Base-by-base conservation (phyloP, 805 yeast genomes). In the Candida adriatica region DNA sequence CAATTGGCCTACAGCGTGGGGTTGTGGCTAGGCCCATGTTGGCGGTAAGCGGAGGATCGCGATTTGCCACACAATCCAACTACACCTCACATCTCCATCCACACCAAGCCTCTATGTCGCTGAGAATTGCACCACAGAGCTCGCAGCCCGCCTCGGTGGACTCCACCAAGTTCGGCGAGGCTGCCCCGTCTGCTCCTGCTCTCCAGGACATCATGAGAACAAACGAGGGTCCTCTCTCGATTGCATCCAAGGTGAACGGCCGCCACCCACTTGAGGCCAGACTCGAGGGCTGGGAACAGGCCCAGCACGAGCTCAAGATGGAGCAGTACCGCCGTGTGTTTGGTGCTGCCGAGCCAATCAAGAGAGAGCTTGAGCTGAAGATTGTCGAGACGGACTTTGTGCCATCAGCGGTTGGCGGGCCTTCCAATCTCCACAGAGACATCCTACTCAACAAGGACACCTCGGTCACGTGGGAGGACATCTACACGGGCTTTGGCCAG, bases 281-380 rank as follows among this genome's bases (percentile, higher is more conserved):
- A 45, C 58, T 92, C 23, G 58, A 62, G 34, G 70, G 75, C 48
- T 92, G 96, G 96, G 94, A 87, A 16, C 62, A 66, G 26, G 79
- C 80, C 9, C 87, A 86, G 50, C 70, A 70, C 20, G 75, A 75
- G 18, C 63, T 79, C 43, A 76, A 75, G 48, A 49, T 88, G 63
- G 92, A 87, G 53, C 75, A 75, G 38, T 79, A 83, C 58, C 73
- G 94, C 53, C 73, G 94, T 44, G 61, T 83, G 13, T 87, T 82
- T 56, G 98, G 98, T 11, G 75, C 90, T 29, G 96, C 92, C 8
- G 97, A 84, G 50, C 96, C 98, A 7, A 81, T 90, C 56, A 79
- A 79, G 52, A 71, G 96, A 51, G 75, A 79, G 19, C 87, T 92
- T 96, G 98, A 92, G 49, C 62, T 84, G 51, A 65, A 74, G 35